Base-by-base conservation (phyloP, 2,329 filamentous ascomycete species). In the Colletotrichum horii region DNA sequence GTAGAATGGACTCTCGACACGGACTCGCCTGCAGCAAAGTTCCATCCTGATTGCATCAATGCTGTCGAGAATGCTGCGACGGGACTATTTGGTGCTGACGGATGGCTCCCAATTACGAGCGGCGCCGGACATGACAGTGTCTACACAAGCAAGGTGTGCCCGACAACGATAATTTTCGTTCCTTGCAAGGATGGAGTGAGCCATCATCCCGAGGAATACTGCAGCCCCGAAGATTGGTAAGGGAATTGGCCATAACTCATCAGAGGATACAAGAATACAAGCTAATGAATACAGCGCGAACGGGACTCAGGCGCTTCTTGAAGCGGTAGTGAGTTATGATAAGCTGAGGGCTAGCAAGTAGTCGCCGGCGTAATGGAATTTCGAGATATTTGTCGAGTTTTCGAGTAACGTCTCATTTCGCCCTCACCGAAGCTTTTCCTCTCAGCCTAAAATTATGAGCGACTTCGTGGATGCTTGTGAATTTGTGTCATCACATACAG, bases 101-200 rank as follows among this genome's bases (percentile, higher is more conserved):
- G 84, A 2, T 71, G 76, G 66, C 79, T 84, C 7, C 82, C 83
- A 15, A 83, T 88, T 79, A 83, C 81, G n/a, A 87, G 85, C 66
- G 85, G 85, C 8, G 85, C 85, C 0, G 86, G 87, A 3, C 86
- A 86, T 48, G 87, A 86, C 78, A 92, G 89, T 78, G 91, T 93
- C 8, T 91, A 92, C 76, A 89, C 91, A 8, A 91, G 88, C 60
- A 88, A 89, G 77, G 85, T 86, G 48, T 91, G 89, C 60, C 92
- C 92, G 19, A 93, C 91, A 3, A 89, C 90, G 58, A 93, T 94
- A 92, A 91, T 93, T 32, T 94, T 94, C 78, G 89, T 93, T 22
- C 91, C 91, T 6, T 93, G 91, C 77, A 89, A 87, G 80, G 89
- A 92, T 78, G 92, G 92, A 2, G 83, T 93, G 24, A 92, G 90